A percentile compares a stretch with the other conserved stretches of the same genome.
These are phyloP conservation scores for Xylaria flabelliformis DNA, from an alignment of 495 filamentous ascomycete species.

Conservation along the genomic window DNA sequence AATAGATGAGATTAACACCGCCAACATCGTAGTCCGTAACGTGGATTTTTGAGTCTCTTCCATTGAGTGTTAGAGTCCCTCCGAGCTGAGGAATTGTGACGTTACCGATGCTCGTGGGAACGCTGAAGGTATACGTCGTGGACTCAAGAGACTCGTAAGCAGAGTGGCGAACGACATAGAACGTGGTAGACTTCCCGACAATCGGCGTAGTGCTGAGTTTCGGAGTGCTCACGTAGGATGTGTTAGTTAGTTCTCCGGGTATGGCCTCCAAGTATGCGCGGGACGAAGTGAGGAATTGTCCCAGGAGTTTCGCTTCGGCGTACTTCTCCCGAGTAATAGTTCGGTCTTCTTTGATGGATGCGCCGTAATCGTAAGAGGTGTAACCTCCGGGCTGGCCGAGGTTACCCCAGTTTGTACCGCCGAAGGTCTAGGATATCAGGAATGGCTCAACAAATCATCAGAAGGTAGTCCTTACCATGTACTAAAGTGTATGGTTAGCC, in stretches of 20 bases:
- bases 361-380: slow-evolving; percentile 77
- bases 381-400: slow-evolving; percentile 75
- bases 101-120: slow-evolving; percentile 66
- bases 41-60: slow-evolving; percentile 75
- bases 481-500: neutral
- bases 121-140: slow-evolving; percentile 65
- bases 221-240: slow-evolving; percentile 53
- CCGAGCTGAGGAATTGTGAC: slow-evolving; percentile 69
- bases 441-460: no score
- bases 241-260: slow-evolving; percentile 47
- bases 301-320: slow-evolving; percentile 76
- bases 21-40: slow-evolving; percentile 76
- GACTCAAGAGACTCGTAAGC: slow-evolving; percentile 63
- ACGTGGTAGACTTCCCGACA: slow-evolving; percentile 53
- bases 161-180: slow-evolving; percentile 70
- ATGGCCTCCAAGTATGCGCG: slow-evolving; percentile 68
- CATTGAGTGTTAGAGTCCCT: slow-evolving; percentile 66
- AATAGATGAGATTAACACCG: slow-evolving; percentile 71
- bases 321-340: slow-evolving; percentile 77
- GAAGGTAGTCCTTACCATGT: no score
- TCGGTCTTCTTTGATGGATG: slow-evolving; percentile 67
- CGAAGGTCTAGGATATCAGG: no score
- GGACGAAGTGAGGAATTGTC: slow-evolving; percentile 72
- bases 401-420: slow-evolving; percentile 89
- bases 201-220: slow-evolving; percentile 67